Conservation (phyloP, 495 filamentous ascomycete species). For the Lindgomyces ingoldianus region DNA sequence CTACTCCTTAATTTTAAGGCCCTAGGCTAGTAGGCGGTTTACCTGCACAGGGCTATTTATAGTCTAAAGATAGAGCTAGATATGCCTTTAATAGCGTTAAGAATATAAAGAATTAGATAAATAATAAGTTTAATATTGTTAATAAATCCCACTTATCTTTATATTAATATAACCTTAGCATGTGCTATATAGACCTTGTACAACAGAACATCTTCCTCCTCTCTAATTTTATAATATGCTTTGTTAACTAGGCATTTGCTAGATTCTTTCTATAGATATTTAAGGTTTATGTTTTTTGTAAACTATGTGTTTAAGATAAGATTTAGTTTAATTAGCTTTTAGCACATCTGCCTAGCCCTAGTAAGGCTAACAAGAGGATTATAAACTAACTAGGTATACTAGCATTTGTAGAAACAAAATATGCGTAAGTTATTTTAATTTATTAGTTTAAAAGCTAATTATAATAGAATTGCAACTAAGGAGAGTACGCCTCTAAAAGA, state of each 20-base stretch:
- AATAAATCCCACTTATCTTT: neutral
- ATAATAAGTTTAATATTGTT: neutral
- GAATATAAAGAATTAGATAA: neutral
- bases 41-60: neutral
- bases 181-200: slow-evolving; percentile 9
- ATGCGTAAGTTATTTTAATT: neutral
- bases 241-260: slow-evolving; percentile 10
- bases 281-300: neutral
- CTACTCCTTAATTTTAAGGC: neutral
- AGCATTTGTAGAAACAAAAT: neutral
- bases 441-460: neutral
- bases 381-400: neutral
- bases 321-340: slow-evolving; percentile 1
- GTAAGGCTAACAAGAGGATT: neutral
- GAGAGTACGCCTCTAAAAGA: neutral
- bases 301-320: neutral
- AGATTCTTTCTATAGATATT: neutral
- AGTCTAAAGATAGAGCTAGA: neutral
- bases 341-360: neutral
- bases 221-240: neutral
- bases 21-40: neutral
- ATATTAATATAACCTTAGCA: neutral
- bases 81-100: neutral
- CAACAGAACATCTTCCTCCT: neutral
- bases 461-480: neutral